A percentile compares a stretch with the other conserved stretches of the same genome.
Conservation (phyloP, 768 basidiomycete species). For the Termitomyces sp. region DNA sequence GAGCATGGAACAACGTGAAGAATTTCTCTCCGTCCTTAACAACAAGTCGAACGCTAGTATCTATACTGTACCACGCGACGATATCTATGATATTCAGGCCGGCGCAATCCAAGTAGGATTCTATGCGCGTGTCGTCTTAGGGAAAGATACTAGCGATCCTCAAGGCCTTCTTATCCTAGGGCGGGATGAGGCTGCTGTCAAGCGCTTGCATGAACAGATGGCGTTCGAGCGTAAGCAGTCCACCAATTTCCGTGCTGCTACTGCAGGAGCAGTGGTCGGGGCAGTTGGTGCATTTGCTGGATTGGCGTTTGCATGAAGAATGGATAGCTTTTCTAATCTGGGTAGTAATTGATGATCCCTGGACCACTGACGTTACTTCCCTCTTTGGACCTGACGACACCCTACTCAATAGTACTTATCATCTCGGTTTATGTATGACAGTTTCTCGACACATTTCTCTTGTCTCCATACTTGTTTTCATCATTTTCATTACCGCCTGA, state of each 20-base stretch:
- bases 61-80: constrained; percentile 39
- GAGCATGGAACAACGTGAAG: constrained; percentile 46
- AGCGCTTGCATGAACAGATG: constrained; percentile 30
- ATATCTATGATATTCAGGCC: constrained; percentile 32
- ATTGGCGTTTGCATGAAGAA: constrained; percentile 39
- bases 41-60: constrained; percentile 40
- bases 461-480: neutral
- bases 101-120: constrained; percentile 40
- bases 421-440: neutral
- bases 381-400: neutral
- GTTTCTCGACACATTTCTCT: neutral
- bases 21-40: constrained; percentile 42
- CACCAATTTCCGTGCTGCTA: constrained; percentile 32
- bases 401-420: neutral
- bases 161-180: constrained; percentile 51
- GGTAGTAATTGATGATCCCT: neutral
- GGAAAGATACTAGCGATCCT: constrained; percentile 25
- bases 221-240: constrained; percentile 23
- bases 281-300: constrained; percentile 57
- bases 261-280: constrained; percentile 55
- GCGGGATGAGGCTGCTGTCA: constrained; percentile 39
- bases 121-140: constrained; percentile 32
- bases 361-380: neutral
- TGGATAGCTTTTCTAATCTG: neutral
- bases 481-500: neutral